Conservation (phyloP, 1,284 basidiomycete genomes). For the Ceratobasidium theobromae region DNA sequence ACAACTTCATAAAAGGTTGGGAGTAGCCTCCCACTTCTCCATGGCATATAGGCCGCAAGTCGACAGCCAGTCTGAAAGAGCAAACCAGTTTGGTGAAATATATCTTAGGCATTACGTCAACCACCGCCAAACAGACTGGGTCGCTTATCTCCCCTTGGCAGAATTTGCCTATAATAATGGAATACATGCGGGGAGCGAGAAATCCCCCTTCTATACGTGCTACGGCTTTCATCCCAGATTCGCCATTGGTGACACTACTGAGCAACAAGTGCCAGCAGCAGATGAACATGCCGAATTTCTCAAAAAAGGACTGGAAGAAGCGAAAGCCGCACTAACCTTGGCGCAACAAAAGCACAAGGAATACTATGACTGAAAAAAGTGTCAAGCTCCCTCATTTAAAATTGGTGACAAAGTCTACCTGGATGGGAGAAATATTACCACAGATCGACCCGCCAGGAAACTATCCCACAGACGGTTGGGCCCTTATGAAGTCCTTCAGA, state of each 20-base stretch:
- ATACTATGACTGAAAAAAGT: background rate
- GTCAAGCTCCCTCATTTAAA: background rate
- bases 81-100: constrained; percentile 41
- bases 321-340: background rate
- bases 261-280: background rate
- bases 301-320: background rate
- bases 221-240: background rate
- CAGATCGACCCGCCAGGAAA: constrained; percentile 38
- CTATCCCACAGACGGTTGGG: constrained; percentile 36
- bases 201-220: constrained; percentile 37
- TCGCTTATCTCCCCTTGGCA: constrained; percentile 33
- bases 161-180: constrained; percentile 36
- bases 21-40: constrained; percentile 34
- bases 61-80: constrained; percentile 43
- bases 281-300: background rate
- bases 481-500: constrained; percentile 37
- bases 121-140: constrained; percentile 37
- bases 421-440: constrained; percentile 37
- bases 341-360: too few species aligned
- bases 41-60: constrained; percentile 43
- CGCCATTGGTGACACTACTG: too few species aligned
- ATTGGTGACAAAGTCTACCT: constrained; percentile 35
- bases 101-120: constrained; percentile 34
- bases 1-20: constrained; percentile 26
- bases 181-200: constrained; percentile 24